These are phyloP conservation scores for Saccharomycopsis vini DNA, from an alignment of 805 yeast species.

Conservation along the genomic window DNA sequence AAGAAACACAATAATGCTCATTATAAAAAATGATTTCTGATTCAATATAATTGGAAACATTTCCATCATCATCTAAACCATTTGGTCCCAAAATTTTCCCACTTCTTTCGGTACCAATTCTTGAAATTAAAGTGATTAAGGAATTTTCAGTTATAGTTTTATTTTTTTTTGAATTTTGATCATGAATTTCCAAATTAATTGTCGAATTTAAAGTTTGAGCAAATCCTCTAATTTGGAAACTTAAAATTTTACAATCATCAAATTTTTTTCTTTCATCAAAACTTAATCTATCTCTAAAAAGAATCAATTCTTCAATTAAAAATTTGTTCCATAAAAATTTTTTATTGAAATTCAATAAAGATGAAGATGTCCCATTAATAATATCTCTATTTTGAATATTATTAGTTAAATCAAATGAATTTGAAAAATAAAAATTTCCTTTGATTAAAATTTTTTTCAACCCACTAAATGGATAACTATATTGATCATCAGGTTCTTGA, in stretches of 20 bases:
- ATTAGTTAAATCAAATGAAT: conserved; percentile 83
- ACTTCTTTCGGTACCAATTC: conserved; percentile 83
- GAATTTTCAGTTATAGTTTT: conserved; percentile 22
- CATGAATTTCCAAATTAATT: conserved; percentile 11
- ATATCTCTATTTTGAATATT: conserved; percentile 65
- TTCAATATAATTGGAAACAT: conserved; percentile 85
- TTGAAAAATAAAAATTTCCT: conserved; percentile 85
- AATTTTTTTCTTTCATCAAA: conserved; percentile 45
- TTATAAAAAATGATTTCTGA: conserved; percentile 70
- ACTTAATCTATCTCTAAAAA: conserved; percentile 62
- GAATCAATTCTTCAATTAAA: conserved; percentile 69
- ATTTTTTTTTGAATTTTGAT: conserved; percentile 13
- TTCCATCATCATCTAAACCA: conserved; percentile 88
- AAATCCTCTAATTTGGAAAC: conserved; percentile 85
- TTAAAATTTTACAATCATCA: conserved; percentile 63
- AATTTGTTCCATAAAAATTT: conserved; percentile 88
- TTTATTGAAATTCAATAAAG: conserved; percentile 47
- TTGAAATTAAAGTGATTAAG: conserved; percentile 69
- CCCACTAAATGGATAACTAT: conserved; percentile 74
- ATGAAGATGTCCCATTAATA: conserved; percentile 13
- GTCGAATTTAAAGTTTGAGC: conserved; percentile 53
- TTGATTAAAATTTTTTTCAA: conserved; percentile 64
- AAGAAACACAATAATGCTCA: conserved; percentile 49
- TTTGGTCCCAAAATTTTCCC: conserved; percentile 80
- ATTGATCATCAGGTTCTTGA: conserved; percentile 24